phyloP scores from a whole-genome alignment of 495 filamentous ascomycete species.

The Hypomontagnella submonticulosa region DNA sequence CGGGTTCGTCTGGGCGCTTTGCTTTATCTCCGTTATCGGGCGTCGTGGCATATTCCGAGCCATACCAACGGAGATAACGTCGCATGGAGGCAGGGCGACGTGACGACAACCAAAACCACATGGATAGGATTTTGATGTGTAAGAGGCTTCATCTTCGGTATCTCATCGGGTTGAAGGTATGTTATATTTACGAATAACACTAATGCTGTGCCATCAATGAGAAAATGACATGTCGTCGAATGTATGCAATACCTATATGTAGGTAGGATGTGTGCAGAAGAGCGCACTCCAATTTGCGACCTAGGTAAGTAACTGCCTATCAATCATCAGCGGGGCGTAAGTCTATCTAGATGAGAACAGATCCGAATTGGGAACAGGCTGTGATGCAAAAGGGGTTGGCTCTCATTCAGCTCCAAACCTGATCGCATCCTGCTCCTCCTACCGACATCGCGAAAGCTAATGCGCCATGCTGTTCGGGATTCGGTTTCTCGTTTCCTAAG shows the following conservation, averaged over 20 bases:
- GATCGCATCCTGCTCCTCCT: conserved; percentile 7
- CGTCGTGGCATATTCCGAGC: conserved; percentile 25
- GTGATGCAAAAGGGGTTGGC: background rate
- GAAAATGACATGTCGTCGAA: conserved; percentile 6
- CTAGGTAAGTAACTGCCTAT: conserved; percentile 4
- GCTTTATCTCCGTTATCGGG: conserved; percentile 48
- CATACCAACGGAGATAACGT: conserved; percentile 41
- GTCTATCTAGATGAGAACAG: no score
- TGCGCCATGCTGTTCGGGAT: conserved; percentile 31
- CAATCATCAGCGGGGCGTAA: conserved; percentile 13
- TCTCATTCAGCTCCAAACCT: conserved; percentile 18
- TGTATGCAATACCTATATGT: conserved; percentile 17
- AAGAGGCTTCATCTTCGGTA: conserved; percentile 22
- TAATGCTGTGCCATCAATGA: background rate
- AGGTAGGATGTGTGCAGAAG: conserved; percentile 10
- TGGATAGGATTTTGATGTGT: conserved; percentile 22
- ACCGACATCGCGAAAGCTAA: conserved; percentile 33
- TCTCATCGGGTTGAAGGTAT: conserved; percentile 8
- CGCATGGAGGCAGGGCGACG: conserved; percentile 23
- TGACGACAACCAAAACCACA: conserved; percentile 17
- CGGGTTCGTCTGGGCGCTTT: conserved; percentile 25
- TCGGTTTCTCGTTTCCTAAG: conserved; percentile 33
- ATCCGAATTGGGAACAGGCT: no score
- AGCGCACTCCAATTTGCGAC: no score
- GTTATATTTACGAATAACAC: conserved; percentile 15